Percentiles rank a stretch among this genome's conserved stretches.
Evolutionary conservation across 768 basidiomycete genomes (phyloP).

Genomic region (Termitomyces sp.): DNA sequence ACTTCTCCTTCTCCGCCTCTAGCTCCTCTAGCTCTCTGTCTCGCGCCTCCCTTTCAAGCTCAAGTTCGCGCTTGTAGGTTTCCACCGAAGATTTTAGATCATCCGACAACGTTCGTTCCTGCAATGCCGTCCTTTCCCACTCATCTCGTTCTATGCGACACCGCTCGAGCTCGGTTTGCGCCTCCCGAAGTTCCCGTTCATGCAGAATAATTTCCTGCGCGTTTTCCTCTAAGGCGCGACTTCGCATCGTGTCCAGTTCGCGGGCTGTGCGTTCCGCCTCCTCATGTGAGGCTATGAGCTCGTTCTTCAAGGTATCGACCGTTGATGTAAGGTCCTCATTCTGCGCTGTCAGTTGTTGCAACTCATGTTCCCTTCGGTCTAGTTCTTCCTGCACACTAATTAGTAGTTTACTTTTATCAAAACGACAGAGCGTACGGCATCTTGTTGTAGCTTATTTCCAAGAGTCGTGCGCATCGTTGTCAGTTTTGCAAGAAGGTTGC

Average conservation of each 20-base stretch:
- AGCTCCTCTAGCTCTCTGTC: constrained; percentile 54
- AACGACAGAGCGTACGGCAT: constrained; percentile 63
- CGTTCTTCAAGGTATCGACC: constrained; percentile 75
- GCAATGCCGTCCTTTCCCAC: constrained; percentile 46
- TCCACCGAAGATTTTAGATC: constrained; percentile 59
- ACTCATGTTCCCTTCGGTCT: constrained; percentile 83
- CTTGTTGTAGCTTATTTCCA: constrained; percentile 92
- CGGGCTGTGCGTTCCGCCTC: constrained; percentile 68
- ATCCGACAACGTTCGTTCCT: constrained; percentile 71
- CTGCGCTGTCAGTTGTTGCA: constrained; percentile 74
- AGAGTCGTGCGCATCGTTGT: constrained; percentile 91
- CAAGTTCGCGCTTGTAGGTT: constrained; percentile 57
- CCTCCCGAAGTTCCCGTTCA: constrained; percentile 80
- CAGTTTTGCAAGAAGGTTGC: constrained; percentile 79
- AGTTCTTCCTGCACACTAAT: constrained; percentile 82
- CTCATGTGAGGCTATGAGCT: constrained; percentile 70
- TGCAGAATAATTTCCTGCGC: constrained; percentile 65
- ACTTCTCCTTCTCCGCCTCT: constrained; percentile 68
- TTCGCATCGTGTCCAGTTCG: constrained; percentile 69
- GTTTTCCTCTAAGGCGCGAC: constrained; percentile 58
- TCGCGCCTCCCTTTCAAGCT: constrained; percentile 58
- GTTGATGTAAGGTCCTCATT: constrained; percentile 71
- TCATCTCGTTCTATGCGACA: constrained; percentile 75
- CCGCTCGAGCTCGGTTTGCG: constrained; percentile 83
- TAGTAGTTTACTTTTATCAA: constrained; percentile 2